Conservation (phyloP, 768 basidiomycete genomes). For the Mrakia gelida region DNA sequence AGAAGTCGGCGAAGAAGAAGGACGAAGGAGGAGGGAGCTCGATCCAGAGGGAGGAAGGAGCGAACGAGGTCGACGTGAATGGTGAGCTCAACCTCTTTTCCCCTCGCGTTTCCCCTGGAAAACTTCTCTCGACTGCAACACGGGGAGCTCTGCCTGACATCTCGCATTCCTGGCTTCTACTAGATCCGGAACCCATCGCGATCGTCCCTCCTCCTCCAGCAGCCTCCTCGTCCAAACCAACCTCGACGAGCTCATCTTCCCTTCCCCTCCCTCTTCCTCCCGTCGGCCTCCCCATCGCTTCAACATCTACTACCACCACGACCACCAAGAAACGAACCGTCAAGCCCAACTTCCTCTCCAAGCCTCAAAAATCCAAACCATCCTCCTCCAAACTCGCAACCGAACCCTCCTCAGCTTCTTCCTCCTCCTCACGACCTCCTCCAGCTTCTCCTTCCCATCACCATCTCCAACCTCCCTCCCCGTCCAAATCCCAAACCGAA, state of each 20-base stretch:
- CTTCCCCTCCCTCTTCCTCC: background rate
- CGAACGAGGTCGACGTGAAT: background rate
- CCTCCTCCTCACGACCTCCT: background rate
- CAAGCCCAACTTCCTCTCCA: background rate
- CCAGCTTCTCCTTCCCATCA: background rate
- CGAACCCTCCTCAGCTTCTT: background rate
- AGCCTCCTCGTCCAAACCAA: background rate
- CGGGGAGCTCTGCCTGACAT: no score
- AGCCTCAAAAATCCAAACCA: background rate
- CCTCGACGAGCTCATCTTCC: slow-evolving; percentile 1
- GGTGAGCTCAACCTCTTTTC: background rate
- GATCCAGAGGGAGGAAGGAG: background rate
- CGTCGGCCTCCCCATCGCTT: background rate
- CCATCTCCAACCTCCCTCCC: background rate
- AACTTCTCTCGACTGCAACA: no score
- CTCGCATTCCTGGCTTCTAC: no score
- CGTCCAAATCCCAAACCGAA: background rate
- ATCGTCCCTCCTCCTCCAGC: background rate
- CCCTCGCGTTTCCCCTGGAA: no score
- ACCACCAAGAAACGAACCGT: background rate
- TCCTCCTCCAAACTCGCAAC: background rate
- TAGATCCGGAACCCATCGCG: background rate
- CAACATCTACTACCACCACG: background rate
- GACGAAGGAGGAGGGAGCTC: background rate
- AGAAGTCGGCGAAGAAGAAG: background rate